phyloP scores from a whole-genome alignment of 495 filamentous ascomycete species.

The Neurospora sp. region DNA sequence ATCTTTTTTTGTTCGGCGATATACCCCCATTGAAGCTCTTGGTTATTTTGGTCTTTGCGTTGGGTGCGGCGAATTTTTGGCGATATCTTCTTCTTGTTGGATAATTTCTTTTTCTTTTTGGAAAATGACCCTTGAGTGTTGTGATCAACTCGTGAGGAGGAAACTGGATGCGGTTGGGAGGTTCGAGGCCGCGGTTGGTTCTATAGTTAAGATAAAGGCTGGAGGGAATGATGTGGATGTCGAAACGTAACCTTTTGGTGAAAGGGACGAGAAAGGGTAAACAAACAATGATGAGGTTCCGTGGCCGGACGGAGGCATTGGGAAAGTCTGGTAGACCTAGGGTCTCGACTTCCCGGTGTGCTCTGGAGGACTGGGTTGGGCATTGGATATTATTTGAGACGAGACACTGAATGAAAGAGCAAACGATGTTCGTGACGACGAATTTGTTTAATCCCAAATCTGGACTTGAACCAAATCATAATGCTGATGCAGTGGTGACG shows the following conservation, averaged over 20 bases:
- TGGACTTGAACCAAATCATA: neutral
- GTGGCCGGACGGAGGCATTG: neutral
- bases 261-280: neutral
- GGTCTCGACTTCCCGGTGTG: neutral
- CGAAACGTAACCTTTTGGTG: neutral
- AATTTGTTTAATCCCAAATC: neutral
- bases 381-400: neutral
- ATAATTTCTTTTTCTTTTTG: neutral
- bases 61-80: neutral
- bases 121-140: neutral
- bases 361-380: neutral
- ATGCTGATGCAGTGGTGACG: neutral
- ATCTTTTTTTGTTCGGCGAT: constrained; percentile 6
- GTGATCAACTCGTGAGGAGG: neutral
- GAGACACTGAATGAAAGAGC: neutral
- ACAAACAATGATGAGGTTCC: neutral
- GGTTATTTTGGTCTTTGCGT: neutral
- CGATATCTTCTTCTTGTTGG: constrained; percentile 1
- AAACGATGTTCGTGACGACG: neutral
- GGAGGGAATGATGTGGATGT: neutral
- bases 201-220: neutral
- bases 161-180: neutral
- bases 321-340: neutral
- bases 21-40: constrained; percentile 8
- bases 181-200: neutral